phyloP scores from a whole-genome alignment of 805 yeast species.

The Myxozyma geophila region DNA sequence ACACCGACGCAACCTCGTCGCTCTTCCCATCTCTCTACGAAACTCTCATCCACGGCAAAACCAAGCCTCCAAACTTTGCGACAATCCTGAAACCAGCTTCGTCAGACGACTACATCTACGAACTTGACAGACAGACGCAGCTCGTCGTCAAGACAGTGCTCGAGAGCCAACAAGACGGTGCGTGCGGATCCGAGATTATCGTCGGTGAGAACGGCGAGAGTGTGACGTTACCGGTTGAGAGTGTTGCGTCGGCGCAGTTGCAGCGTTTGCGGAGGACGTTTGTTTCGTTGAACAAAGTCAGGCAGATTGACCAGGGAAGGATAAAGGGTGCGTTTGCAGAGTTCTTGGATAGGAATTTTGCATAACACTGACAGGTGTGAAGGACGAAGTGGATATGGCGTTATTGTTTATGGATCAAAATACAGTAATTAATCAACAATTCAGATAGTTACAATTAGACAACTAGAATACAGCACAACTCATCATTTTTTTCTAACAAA shows the following conservation, averaged over 20 bases:
- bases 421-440: background rate
- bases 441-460: background rate
- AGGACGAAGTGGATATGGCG: background rate
- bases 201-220: conserved; percentile 45
- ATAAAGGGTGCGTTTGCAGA: conserved; percentile 77
- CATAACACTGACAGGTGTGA: conserved; percentile 29
- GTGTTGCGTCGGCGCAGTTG: conserved; percentile 72
- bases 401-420: background rate
- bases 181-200: conserved; percentile 45
- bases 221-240: conserved; percentile 65
- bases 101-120: conserved; percentile 73
- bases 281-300: conserved; percentile 76
- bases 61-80: conserved; percentile 79
- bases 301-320: conserved; percentile 71
- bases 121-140: conserved; percentile 73
- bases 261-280: conserved; percentile 85
- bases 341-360: conserved; percentile 68
- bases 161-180: conserved; percentile 62
- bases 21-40: conserved; percentile 67
- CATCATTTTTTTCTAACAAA: background rate
- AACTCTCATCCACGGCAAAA: conserved; percentile 55
- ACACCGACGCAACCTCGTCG: conserved; percentile 50
- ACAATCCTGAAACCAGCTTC: conserved; percentile 82
- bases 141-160: conserved; percentile 64
- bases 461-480: background rate